Evolutionary conservation across 345 rosid species (phyloP).

Genomic region (Trapa bicornis): DNA sequence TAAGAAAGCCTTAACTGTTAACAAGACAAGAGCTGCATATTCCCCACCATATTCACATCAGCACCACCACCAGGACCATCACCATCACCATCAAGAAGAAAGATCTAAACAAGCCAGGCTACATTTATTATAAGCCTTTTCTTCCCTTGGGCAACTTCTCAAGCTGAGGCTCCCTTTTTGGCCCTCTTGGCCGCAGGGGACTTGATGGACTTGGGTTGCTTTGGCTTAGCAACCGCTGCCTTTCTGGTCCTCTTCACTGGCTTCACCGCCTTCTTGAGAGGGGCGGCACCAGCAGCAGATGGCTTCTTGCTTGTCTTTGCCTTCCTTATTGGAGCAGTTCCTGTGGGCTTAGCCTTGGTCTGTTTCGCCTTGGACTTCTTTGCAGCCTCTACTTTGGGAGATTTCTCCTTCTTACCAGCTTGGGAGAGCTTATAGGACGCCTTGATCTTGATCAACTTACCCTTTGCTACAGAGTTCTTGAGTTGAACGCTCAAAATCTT

Average conservation of each 20-base stretch:
- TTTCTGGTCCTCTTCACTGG: conserved; percentile 3
- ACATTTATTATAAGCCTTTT: no score
- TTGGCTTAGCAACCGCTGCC: conserved; percentile 10
- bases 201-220: conserved; percentile 16
- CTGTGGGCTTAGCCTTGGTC: conserved; percentile 13
- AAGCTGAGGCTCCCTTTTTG: conserved; percentile 8
- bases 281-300: no score
- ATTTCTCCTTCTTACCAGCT: conserved; percentile 26
- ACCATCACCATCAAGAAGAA: no score
- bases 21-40: neutral
- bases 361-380: conserved; percentile 34
- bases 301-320: no score
- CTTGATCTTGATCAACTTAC: conserved; percentile 64
- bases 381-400: conserved; percentile 14
- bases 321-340: conserved; percentile 29
- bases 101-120: no score
- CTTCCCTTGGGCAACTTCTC: neutral
- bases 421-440: conserved; percentile 71
- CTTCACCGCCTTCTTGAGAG: neutral
- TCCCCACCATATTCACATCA: no score
- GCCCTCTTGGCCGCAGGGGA: conserved; percentile 15
- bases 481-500: conserved; percentile 53
- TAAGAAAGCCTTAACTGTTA: neutral
- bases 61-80: no score
- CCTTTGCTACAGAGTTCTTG: conserved; percentile 52